Evolutionary conservation across 2,329 filamentous ascomycete species (phyloP).

Genomic region (Lecanicillium sp.): DNA sequence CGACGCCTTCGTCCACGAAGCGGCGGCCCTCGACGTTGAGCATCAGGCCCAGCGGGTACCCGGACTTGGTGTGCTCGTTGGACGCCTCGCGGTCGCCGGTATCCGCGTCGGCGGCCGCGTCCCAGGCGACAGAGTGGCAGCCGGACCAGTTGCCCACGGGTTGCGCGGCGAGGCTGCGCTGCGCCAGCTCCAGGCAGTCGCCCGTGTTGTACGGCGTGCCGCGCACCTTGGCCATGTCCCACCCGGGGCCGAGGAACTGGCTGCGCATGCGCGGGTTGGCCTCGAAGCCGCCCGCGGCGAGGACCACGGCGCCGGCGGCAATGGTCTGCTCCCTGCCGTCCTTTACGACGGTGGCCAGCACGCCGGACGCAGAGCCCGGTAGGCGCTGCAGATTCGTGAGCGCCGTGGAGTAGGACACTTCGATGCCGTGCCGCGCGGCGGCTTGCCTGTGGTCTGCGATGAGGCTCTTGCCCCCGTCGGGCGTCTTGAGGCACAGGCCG

Average conservation of each 20-base stretch:
- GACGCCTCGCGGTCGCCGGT: constrained; percentile 50
- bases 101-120: constrained; percentile 49
- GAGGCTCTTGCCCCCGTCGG: constrained; percentile 53
- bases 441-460: constrained; percentile 39
- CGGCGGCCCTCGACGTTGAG: constrained; percentile 49
- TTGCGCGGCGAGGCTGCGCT: constrained; percentile 41
- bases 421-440: constrained; percentile 34
- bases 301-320: constrained; percentile 33
- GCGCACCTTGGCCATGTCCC: constrained; percentile 55
- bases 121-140: constrained; percentile 59
- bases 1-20: constrained; percentile 60
- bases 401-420: constrained; percentile 37
- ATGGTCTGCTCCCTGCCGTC: constrained; percentile 20
- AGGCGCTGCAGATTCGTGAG: constrained; percentile 29
- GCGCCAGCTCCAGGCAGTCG: constrained; percentile 45
- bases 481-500: constrained; percentile 50
- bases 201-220: constrained; percentile 60
- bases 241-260: constrained; percentile 47
- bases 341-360: constrained; percentile 23
- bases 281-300: constrained; percentile 59
- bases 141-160: constrained; percentile 53
- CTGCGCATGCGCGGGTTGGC: constrained; percentile 48
- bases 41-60: constrained; percentile 60
- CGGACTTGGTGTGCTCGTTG: constrained; percentile 62
- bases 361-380: constrained; percentile 18